These are phyloP conservation scores for Tetracladium maxilliforme DNA, from an alignment of 2,329 filamentous ascomycete species.

Conservation along the genomic window DNA sequence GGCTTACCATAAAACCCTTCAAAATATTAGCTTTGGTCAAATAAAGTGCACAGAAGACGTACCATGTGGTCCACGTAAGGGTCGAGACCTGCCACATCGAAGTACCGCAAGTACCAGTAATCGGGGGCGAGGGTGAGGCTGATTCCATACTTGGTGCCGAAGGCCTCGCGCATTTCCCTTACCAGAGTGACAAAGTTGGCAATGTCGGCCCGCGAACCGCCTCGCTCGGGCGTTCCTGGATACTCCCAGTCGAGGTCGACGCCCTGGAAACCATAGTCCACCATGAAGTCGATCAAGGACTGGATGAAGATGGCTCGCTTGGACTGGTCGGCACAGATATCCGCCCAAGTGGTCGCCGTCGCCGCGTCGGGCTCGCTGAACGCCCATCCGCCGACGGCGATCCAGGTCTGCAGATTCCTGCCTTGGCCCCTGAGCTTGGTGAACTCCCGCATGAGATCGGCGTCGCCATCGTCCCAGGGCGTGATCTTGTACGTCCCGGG, in stretches of 20 bases:
- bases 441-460: constrained; percentile 8
- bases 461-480: constrained; percentile 9
- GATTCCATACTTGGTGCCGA: constrained; percentile 21
- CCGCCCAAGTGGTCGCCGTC: constrained; percentile 14
- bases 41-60: too few relatives aligned
- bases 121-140: constrained; percentile 18
- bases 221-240: constrained; percentile 17
- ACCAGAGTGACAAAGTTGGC: constrained; percentile 17
- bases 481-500: constrained; percentile 10
- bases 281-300: constrained; percentile 17
- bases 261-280: constrained; percentile 21
- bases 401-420: constrained; percentile 11
- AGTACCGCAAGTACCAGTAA: constrained; percentile 22
- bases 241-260: constrained; percentile 33
- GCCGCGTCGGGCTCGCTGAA: constrained; percentile 12
- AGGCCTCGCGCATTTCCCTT: constrained; percentile 8
- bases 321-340: constrained; percentile 10
- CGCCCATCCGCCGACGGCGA: constrained; percentile 14
- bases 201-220: constrained; percentile 19
- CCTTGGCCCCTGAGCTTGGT: constrained; percentile 9
- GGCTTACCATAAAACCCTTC: too few relatives aligned
- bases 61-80: constrained; percentile 20
- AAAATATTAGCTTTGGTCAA: too few relatives aligned
- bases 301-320: constrained; percentile 20
- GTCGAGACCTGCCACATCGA: constrained; percentile 20